Percentiles rank a stretch among this genome's conserved stretches.
These are phyloP conservation scores for Hypoxylon fragiforme DNA, from an alignment of 495 filamentous ascomycete species.

Conservation along the genomic window DNA sequence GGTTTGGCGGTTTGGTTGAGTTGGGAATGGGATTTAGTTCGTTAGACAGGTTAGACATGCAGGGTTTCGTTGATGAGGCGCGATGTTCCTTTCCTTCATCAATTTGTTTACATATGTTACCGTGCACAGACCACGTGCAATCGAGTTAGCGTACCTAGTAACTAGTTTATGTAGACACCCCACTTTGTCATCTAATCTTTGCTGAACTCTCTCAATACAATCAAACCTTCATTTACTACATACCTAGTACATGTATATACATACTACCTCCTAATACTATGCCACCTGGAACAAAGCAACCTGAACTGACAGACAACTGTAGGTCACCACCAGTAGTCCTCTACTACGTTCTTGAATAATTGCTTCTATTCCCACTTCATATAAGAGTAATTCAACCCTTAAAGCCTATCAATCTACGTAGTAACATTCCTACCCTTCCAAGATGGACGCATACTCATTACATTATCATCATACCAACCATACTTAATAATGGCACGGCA, in stretches of 20 bases:
- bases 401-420: too few relatives aligned
- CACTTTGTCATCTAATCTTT: too few relatives aligned
- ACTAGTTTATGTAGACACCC: too few relatives aligned
- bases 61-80: conserved; percentile 36
- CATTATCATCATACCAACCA: neutral
- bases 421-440: too few relatives aligned
- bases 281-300: too few relatives aligned
- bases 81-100: conserved; percentile 33
- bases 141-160: neutral
- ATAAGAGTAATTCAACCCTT: neutral
- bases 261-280: too few relatives aligned
- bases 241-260: neutral
- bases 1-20: conserved; percentile 4
- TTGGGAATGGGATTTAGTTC: neutral
- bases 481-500: too few relatives aligned
- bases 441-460: too few relatives aligned
- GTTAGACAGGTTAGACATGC: conserved; percentile 3
- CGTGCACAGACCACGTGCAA: conserved; percentile 28
- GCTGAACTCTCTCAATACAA: neutral
- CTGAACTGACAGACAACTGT: too few relatives aligned
- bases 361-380: neutral
- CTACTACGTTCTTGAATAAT: too few relatives aligned
- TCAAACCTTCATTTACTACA: neutral
- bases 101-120: conserved; percentile 39
- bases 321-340: too few relatives aligned